These are phyloP conservation scores for Geotrichum fermentans DNA, from an alignment of 1,139 yeast genomes.

Conservation along the genomic window DNA sequence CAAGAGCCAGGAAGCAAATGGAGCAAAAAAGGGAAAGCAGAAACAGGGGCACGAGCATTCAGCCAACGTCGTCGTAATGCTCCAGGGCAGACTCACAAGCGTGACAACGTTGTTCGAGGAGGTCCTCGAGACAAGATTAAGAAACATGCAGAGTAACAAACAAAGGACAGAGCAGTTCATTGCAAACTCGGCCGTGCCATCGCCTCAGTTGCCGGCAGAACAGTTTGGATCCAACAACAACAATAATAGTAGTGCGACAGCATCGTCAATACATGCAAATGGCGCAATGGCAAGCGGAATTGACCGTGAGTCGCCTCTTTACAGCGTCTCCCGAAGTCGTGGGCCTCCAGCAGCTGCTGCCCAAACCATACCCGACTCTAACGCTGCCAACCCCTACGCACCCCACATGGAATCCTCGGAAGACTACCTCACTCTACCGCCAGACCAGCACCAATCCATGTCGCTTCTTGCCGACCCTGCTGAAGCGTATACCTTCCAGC, in stretches of 20 bases:
- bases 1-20: slow-evolving; percentile 38
- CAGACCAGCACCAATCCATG: slow-evolving; percentile 73
- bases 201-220: slow-evolving; percentile 20
- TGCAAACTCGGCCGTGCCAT: slow-evolving; percentile 44
- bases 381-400: slow-evolving; percentile 36
- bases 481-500: slow-evolving; percentile 69
- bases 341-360: background rate
- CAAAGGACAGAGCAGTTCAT: slow-evolving; percentile 81
- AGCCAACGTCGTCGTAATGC: slow-evolving; percentile 76
- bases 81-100: slow-evolving; percentile 85
- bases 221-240: too few relatives aligned
- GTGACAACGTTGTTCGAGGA: slow-evolving; percentile 87
- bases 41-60: slow-evolving; percentile 66
- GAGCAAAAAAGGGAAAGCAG: slow-evolving; percentile 44
- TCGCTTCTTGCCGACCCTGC: slow-evolving; percentile 55
- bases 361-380: background rate
- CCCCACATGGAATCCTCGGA: slow-evolving; percentile 32
- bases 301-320: slow-evolving; percentile 19
- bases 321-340: slow-evolving; percentile 16
- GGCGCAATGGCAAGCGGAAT: slow-evolving; percentile 19
- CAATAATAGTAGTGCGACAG: slow-evolving; percentile 12
- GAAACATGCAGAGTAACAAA: slow-evolving; percentile 73
- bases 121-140: slow-evolving; percentile 82
- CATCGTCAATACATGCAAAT: too few relatives aligned
- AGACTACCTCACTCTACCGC: slow-evolving; percentile 38